Conservation (phyloP, 768 basidiomycete genomes). For the Lactifluus subvellereus region DNA sequence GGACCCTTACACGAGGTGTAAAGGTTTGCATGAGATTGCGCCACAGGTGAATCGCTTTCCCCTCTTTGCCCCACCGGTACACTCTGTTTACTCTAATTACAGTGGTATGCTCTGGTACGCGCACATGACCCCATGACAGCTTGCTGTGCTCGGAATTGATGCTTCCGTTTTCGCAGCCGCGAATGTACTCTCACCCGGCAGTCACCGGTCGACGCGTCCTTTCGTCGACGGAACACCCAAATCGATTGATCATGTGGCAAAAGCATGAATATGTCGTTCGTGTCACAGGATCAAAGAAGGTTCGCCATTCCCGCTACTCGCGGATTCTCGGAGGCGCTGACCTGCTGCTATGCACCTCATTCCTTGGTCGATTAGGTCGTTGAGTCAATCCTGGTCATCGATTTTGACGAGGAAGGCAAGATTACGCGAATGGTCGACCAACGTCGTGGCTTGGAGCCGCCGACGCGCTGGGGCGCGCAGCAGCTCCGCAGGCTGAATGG, state of each 20-base stretch:
- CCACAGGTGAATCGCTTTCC: conserved; percentile 21
- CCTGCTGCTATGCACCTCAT: neutral
- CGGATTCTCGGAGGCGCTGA: neutral
- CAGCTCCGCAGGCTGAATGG: conserved; percentile 47
- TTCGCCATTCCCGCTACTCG: conserved; percentile 24
- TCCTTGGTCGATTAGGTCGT: conserved; percentile 38
- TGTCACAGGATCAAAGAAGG: conserved; percentile 47
- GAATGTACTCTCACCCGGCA: conserved; percentile 46
- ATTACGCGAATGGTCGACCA: conserved; percentile 54
- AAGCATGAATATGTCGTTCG: conserved; percentile 56
- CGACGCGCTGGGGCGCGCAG: conserved; percentile 43
- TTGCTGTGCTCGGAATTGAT: neutral
- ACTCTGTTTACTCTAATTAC: conserved; percentile 3
- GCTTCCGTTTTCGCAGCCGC: conserved; percentile 38
- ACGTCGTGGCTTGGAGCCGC: conserved; percentile 52
- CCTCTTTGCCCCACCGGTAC: neutral
- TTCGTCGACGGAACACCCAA: conserved; percentile 52
- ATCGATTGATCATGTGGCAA: conserved; percentile 55
- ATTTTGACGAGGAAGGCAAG: conserved; percentile 59
- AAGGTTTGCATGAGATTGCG: conserved; percentile 25
- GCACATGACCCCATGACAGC: neutral
- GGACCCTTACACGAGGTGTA: conserved; percentile 20
- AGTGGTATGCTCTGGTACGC: conserved; percentile 53
- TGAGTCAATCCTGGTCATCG: conserved; percentile 55
- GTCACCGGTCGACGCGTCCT: conserved; percentile 49